These are phyloP conservation scores for Hamamelis virginiana DNA, from an alignment of 164 flowering plant genomes.

Conservation along the genomic window DNA sequence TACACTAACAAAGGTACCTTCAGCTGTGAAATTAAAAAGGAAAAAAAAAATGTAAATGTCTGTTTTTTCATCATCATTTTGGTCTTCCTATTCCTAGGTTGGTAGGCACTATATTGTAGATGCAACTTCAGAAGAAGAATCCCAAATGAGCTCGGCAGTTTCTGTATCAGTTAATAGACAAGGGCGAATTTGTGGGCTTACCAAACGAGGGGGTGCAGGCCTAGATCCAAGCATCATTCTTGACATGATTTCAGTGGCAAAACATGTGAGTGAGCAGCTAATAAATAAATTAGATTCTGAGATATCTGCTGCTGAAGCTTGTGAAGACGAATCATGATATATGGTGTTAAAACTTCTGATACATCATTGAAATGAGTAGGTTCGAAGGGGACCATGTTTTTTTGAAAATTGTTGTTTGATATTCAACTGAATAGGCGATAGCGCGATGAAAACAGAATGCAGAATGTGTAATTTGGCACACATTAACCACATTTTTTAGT, in stretches of 20 bases:
- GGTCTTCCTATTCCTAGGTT: conserved; percentile 40
- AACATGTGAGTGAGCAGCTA: conserved; percentile 70
- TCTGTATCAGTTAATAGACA: conserved; percentile 73
- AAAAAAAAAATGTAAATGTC: not conserved
- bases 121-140: conserved; percentile 89
- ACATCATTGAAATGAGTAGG: too few species aligned
- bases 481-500: too few species aligned
- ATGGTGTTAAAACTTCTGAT: not conserved
- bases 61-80: not conserved
- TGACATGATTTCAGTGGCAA: conserved; percentile 90
- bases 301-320: conserved; percentile 83
- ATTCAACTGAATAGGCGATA: too few species aligned
- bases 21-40: not conserved
- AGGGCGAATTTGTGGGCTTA: conserved; percentile 78
- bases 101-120: conserved; percentile 91
- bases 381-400: too few species aligned
- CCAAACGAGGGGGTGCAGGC: conserved; percentile 88
- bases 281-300: conserved; percentile 77
- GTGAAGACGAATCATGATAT: conserved; percentile 43
- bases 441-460: too few species aligned
- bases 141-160: conserved; percentile 92
- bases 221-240: conserved; percentile 86
- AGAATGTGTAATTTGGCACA: too few species aligned
- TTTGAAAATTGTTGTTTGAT: too few species aligned
- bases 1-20: conserved; percentile 77